Evolutionary conservation across 306 rosid genomes (phyloP), one percentile per base, ranked within the genome.

Genomic region (Vachellia pachyceras): DNA sequence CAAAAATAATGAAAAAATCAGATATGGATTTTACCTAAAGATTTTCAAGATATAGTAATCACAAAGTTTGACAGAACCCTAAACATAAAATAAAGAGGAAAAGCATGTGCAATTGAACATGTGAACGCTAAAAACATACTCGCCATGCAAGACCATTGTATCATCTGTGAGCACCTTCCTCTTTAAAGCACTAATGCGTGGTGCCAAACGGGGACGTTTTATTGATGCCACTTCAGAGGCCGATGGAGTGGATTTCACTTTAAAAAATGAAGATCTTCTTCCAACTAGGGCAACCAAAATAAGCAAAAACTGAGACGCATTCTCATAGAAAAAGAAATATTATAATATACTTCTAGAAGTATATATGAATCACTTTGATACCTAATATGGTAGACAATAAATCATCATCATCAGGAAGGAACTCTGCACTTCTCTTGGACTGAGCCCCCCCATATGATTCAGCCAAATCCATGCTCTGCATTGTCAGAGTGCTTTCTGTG

Each of bases 161-260:
- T 92, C 98, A 85, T 96, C 99, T 94, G 92, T 86, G 69, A 88
- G 92, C 84, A 96, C 98, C 92, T 96, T 96, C 90, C 97, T 89
- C 89, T 94, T 96, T 72, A 86, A 70, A 57, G 85, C 84, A 87
- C 84, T 87, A 79, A 86, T 75, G 20, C 97, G 97, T 5, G 84
- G 36, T 60, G 87, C 85, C 78, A 93, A 52, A 42, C 98, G 89
- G 22, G 73, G 39, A 25, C 92, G 91, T 86, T 94, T 94, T 6
- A 66, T 57, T 83, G 92, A 83, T 75, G 73, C 83, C 25, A 80
- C 72, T 77, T 90, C 97, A 82, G 90, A 84, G 58, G 77, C 91
- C 40, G 88, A 83, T 25, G 97, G 98, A 76, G 97, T 88, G 29
- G 95, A 95, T 82, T 96, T 93, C 84, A 93, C 41, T 87, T 94